phyloP scores from a whole-genome alignment of 305 asterid genomes.

The Fraxinus sp. region DNA sequence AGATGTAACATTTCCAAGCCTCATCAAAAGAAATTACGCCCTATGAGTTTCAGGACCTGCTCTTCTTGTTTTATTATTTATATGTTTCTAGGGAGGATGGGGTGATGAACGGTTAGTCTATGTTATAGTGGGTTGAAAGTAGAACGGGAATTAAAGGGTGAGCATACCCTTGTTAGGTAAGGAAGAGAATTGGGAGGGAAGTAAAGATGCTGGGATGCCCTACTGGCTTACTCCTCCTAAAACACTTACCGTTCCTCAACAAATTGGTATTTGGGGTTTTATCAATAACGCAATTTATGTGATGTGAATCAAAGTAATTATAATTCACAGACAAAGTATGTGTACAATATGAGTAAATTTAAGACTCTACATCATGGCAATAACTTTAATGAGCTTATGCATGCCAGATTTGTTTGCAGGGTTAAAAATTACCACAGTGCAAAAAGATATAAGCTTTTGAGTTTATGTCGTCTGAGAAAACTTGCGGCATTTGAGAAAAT shows the following conservation, averaged over 20 bases:
- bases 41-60: neutral
- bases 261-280: neutral
- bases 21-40: neutral
- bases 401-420: neutral
- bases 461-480: neutral
- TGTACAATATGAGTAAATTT: neutral
- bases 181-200: neutral
- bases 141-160: neutral
- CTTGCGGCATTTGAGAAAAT: neutral
- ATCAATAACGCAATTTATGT: neutral
- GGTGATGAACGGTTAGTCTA: neutral
- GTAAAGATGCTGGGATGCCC: neutral
- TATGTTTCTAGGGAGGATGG: neutral
- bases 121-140: neutral
- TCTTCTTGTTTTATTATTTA: neutral
- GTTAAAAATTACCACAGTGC: neutral
- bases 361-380: neutral
- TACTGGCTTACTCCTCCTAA: neutral
- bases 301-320: neutral
- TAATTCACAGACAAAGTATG: neutral
- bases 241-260: neutral
- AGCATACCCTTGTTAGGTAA: neutral
- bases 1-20: neutral
- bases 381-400: neutral
- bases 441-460: neutral